Evolutionary conservation across 2,329 filamentous ascomycete genomes (phyloP), one percentile per base, ranked within the genome.

Genomic region (Cryoendolithus antarcticus): DNA sequence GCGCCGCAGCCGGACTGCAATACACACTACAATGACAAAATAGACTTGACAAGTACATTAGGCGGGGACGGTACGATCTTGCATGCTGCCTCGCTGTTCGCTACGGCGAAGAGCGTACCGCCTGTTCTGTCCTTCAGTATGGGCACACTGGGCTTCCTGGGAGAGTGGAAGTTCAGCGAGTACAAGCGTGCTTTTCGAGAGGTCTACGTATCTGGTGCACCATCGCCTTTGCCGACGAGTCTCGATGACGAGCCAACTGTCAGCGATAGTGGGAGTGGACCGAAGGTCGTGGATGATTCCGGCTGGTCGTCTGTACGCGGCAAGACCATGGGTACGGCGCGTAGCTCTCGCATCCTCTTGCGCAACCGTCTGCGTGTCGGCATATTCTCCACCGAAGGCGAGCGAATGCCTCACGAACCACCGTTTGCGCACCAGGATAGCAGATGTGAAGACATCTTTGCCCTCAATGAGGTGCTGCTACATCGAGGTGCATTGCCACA

Each of bases 61-160:
- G 91, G 91, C 38, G 91, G 91, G 32, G 91, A 98, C 59, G 86
- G 86, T 44, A 94, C 86, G 2, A 89, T 94, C 39, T 63, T 94
- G 34, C 82, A 84, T 43, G 86, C 86, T 0, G 82, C 85, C 2
- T 88, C 82, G 39, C 71, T 95, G 4, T 96, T 93, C 63, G 86
- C 86, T 43, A 80, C 84, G 30, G 78, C 83, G 33, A 70, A 74
- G 2, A 77, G 77, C 32, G 89, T 98, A 0, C 91, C 91, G 0
- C 91, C 91, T 0, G 82, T 98, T 28, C 68, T 98, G 6, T 86
- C 85, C 1, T 98, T 98, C 57, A 93, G 86, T 57, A 95, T 98
- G 85, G 91, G 91, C 4, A 93, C 89, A 0, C 67, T 98, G 1
- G 91, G 91, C 0, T 98, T 98, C 50, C 65, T 98, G 6, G 88